These are phyloP conservation scores for Erysimum cheiranthoides DNA, from an alignment of 345 rosid genomes.

Conservation along the genomic window DNA sequence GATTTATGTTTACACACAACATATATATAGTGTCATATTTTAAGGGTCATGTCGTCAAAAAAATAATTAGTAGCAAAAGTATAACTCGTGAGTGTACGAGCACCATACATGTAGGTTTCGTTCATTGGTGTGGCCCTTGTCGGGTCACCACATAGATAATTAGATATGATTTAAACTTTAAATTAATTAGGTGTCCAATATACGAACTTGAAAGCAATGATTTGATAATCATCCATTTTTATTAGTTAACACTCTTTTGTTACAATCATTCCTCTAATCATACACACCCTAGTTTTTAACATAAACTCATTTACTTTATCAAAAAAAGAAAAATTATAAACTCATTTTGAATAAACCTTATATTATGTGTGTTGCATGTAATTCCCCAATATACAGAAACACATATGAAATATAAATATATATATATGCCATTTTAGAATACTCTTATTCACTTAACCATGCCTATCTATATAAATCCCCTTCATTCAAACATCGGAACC, in stretches of 20 bases:
- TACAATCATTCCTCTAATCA: conserved; percentile 35
- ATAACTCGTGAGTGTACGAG: conserved; percentile 40
- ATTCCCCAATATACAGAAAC: not conserved
- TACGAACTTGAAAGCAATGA: conserved; percentile 22
- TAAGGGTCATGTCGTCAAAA: conserved; percentile 25
- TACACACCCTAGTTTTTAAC: not conserved
- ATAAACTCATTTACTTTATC: conserved; percentile 9
- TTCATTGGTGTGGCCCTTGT: conserved; percentile 30
- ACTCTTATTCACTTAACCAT: not conserved
- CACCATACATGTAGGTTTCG: conserved; percentile 27
- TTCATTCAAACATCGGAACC: not conserved
- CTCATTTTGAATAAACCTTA: not conserved
- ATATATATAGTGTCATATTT: conserved; percentile 22
- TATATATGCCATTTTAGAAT: not conserved
- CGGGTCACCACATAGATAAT: conserved; percentile 36
- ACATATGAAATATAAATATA: not conserved
- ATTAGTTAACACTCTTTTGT: conserved; percentile 1
- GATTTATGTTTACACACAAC: not conserved
- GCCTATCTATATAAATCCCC: too few species aligned
- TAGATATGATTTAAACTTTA: not conserved
- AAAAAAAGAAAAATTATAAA: too few species aligned
- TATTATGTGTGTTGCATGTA: conserved; percentile 29
- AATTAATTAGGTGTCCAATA: conserved; percentile 2
- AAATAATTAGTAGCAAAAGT: conserved; percentile 25
- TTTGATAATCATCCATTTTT: conserved; percentile 30